These are phyloP conservation scores for Irpex rosettiformis DNA, from an alignment of 1,284 basidiomycete genomes.

Conservation along the genomic window DNA sequence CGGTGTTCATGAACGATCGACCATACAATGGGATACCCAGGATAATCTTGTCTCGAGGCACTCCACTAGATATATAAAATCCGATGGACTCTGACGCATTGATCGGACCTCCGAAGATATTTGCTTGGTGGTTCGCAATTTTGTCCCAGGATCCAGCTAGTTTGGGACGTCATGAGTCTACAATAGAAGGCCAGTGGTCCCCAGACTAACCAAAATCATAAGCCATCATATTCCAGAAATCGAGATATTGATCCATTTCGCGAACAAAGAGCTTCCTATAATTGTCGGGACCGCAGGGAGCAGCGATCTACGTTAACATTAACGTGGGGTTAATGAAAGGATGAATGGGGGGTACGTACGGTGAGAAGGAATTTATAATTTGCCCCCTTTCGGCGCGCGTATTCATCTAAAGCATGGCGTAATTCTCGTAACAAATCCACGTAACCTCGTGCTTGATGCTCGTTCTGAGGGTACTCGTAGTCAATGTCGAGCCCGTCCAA, in stretches of 20 bases:
- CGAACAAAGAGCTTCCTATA: conserved; percentile 74
- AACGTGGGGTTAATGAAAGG: conserved; percentile 3
- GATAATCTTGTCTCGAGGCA: conserved; percentile 78
- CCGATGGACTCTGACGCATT: conserved; percentile 68
- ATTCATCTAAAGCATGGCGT: conserved; percentile 63
- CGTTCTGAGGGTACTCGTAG: conserved; percentile 81
- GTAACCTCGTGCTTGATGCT: conserved; percentile 71
- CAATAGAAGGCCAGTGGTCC: background rate
- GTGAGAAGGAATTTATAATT: conserved; percentile 72
- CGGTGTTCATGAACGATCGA: conserved; percentile 84
- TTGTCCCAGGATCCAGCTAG: conserved; percentile 84
- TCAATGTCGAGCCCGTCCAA: conserved; percentile 78
- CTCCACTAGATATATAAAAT: conserved; percentile 73
- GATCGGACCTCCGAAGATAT: conserved; percentile 67
- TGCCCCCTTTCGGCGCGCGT: conserved; percentile 54
- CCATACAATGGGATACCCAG: conserved; percentile 92
- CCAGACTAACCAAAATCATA: conserved; percentile 68
- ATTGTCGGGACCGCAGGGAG: conserved; percentile 89
- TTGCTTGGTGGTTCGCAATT: conserved; percentile 85
- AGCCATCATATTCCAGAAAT: conserved; percentile 98
- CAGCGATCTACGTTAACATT: conserved; percentile 63
- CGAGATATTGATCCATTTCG: conserved; percentile 86
- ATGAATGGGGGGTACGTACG: conserved; percentile 38
- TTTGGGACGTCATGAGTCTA: conserved; percentile 15
- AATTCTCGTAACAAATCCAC: conserved; percentile 70